phyloP scores from a whole-genome alignment of 108 stramenopile genomes.

The Cyclotella baltica region DNA sequence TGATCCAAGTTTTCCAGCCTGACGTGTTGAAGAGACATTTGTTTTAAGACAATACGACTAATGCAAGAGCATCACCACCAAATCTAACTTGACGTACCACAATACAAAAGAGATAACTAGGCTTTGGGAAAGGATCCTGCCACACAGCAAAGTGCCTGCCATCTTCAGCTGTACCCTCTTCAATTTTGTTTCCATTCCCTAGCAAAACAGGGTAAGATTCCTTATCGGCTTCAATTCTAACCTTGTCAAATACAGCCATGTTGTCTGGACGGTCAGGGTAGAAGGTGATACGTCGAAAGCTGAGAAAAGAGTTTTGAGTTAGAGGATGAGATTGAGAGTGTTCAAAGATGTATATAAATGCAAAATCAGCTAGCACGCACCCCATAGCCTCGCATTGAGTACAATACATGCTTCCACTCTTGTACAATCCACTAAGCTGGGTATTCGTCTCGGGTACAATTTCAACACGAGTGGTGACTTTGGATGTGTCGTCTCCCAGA shows the following conservation, averaged over 20 bases:
- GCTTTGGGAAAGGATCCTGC: constrained; percentile 97
- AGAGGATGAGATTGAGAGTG: neutral
- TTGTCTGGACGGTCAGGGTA: constrained; percentile 96
- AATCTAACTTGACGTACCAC: constrained; percentile 55
- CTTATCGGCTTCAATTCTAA: constrained; percentile 84
- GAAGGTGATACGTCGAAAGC: constrained; percentile 92
- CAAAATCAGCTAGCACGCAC: constrained; percentile 33
- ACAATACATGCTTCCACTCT: constrained; percentile 88
- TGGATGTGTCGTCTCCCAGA: neutral
- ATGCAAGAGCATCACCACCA: neutral
- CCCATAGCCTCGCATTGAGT: constrained; percentile 94
- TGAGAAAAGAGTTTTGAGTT: neutral
- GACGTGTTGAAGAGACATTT: neutral
- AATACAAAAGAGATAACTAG: constrained; percentile 93
- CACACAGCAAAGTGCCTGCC: constrained; percentile 85
- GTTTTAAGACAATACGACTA: neutral
- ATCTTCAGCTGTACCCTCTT: constrained; percentile 52
- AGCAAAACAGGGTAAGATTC: constrained; percentile 87
- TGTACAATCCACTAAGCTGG: constrained; percentile 93
- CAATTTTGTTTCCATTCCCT: constrained; percentile 93
- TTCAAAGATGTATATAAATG: neutral
- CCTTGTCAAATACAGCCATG: constrained; percentile 87
- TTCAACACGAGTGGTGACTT: neutral
- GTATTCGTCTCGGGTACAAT: constrained; percentile 91
- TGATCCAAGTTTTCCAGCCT: constrained; percentile 86